Base-by-base conservation (phyloP, 1,139 yeast species). In the Sugiyamaella novakii region DNA sequence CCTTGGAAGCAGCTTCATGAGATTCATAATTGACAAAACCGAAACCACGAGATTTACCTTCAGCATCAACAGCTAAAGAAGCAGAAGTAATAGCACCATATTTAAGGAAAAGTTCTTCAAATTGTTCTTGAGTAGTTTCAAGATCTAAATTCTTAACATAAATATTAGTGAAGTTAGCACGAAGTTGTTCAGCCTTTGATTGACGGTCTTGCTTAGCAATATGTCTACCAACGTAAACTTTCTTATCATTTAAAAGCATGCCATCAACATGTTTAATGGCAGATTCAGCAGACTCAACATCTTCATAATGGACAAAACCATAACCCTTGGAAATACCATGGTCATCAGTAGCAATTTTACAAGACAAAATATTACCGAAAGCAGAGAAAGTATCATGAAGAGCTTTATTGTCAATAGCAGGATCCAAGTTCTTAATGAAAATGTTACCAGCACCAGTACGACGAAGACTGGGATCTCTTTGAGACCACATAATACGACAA, bases 401-500 rank as follows among this genome's bases (percentile, higher is more conserved):
- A 65, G 97, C 96, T 81, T 92, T 92, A 88, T 92, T 92, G 76
- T 92, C 99, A 67, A 92, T 92, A 66, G 91, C 96, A 54, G 96
- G 95, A 74, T 92, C 97, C 76, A 92, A 83, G 82, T 92, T 94
- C 84, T 92, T 92, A 78, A 92, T 92, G 81, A 87, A 92, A 62
- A 94, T 85, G 81, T 92, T 92, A 68, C 97, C 97, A 60, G 88
- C 87, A 71, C 98, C 98, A 68, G 86, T 85, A 80, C 87, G 88
- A 80, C 98, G 87, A 65, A 84, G 74, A 58, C 96, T 81, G 59
- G 98, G 98, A 72, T 92, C 98, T 77, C 98, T 88, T 79, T 94
- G 98, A 61, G 98, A 89, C 97, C 98, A 91, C 98, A 94, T 94
- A 77, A 92, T 92, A 76, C 99, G 91, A 77, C 98, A 89, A 65